These are phyloP conservation scores for slime mould (Dictyostelium discoideum) DNA, from an alignment of 78 protist genomes.

Conservation along the genomic window dicty_2.7 NC_007090.3:4227501-4228000, in stretches of 20 bases:
- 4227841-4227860: too few relatives aligned
- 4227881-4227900: not conserved
- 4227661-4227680: constrained; percentile 85
- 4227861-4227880: too few relatives aligned
- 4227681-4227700: constrained; percentile 79
- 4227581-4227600: constrained; percentile 58
- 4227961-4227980: not conserved
- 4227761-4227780: constrained; percentile 58
- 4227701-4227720: constrained; percentile 77
- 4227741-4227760: constrained; percentile 85
- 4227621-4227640: constrained; percentile 74
- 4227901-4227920: too few relatives aligned
- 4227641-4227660: constrained; percentile 84
- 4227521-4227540: constrained; percentile 60
- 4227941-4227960: not conserved
- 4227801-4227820: constrained; percentile 59
- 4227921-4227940: too few relatives aligned
- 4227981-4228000: too few relatives aligned
- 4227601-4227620: constrained; percentile 66
- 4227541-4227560: constrained; percentile 68
- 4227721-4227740: constrained; percentile 79
- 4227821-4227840: not conserved
- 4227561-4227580: constrained; percentile 62
- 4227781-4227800: constrained; percentile 18
- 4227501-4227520: not conserved